phyloP scores from a whole-genome alignment of 768 basidiomycete genomes.

The Auriscalpium microsporum region DNA sequence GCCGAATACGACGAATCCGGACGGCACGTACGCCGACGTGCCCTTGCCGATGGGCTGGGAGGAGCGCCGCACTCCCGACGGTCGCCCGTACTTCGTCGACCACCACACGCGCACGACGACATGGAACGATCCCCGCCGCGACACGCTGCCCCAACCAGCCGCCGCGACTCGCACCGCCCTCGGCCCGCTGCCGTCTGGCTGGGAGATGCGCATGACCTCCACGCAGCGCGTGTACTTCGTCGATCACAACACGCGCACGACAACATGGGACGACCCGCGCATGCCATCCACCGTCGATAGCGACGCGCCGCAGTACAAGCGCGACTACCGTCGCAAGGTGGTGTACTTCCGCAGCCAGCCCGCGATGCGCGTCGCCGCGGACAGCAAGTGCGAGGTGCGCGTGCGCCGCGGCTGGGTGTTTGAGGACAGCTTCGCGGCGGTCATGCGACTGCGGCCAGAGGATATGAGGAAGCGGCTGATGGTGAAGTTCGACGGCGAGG shows the following conservation, averaged over 20 bases:
- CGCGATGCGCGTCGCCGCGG: conserved; percentile 60
- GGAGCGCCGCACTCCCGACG: conserved; percentile 84
- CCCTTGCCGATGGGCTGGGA: conserved; percentile 89
- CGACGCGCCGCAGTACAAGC: conserved; percentile 91
- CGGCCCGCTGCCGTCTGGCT: conserved; percentile 81
- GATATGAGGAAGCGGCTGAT: conserved; percentile 64
- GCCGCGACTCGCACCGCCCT: conserved; percentile 37
- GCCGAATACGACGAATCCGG: conserved; percentile 12
- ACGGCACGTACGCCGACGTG: conserved; percentile 43
- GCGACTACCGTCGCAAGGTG: conserved; percentile 85
- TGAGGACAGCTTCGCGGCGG: conserved; percentile 79
- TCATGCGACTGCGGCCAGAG: conserved; percentile 72
- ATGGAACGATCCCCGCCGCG: conserved; percentile 80
- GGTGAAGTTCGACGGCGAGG: conserved; percentile 73
- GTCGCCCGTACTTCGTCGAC: conserved; percentile 67
- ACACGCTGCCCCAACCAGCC: conserved; percentile 37
- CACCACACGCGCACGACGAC: conserved; percentile 82
- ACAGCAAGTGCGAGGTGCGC: conserved; percentile 81
- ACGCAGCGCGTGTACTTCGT: conserved; percentile 86
- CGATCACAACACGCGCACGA: conserved; percentile 84
- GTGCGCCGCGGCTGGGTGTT: conserved; percentile 72
- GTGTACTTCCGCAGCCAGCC: conserved; percentile 91
- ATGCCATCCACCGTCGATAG: conserved; percentile 75
- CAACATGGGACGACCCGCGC: conserved; percentile 90
- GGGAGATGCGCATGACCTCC: conserved; percentile 91